Percentiles rank a stretch among this genome's conserved stretches.
Evolutionary conservation across 352 stramenopile genomes (phyloP).

Genomic region (Globisporangium recalcitrans): DNA sequence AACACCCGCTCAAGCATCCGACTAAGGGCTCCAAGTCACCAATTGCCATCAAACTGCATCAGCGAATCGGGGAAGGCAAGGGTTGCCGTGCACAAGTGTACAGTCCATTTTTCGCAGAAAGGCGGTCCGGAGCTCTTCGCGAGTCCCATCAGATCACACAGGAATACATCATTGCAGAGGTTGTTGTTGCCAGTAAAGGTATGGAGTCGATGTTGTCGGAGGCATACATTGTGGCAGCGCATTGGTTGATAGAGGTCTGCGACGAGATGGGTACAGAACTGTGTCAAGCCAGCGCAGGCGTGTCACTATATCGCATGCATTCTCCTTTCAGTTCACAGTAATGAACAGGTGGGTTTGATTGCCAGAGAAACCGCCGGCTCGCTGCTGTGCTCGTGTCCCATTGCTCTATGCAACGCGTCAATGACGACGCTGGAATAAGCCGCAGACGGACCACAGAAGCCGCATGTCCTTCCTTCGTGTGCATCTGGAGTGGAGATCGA

Average conservation of each 20-base stretch:
- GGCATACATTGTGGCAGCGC: no score
- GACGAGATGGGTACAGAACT: conserved; percentile 8
- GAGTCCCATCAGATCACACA: not conserved
- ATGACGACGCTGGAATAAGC: not conserved
- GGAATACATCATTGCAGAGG: not conserved
- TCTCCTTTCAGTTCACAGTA: not conserved
- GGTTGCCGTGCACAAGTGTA: not conserved
- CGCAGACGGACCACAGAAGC: no score
- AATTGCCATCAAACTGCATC: not conserved
- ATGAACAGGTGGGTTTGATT: not conserved
- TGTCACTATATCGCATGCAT: not conserved
- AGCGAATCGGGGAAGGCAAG: not conserved
- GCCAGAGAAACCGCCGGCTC: not conserved
- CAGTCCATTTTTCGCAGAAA: conserved; percentile 2
- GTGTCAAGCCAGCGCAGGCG: conserved; percentile 8
- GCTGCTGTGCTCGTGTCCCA: not conserved
- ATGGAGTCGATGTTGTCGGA: not conserved
- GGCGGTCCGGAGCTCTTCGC: conserved; percentile 9
- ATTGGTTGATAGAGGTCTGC: not conserved
- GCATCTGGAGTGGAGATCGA: not conserved
- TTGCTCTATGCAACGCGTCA: conserved; percentile 7
- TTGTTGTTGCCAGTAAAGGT: not conserved
- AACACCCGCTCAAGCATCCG: not conserved
- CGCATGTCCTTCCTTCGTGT: no score
- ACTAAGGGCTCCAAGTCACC: no score